Conservation (phyloP, 2,329 filamentous ascomycete species). For the Dendryphion nanum region DNA sequence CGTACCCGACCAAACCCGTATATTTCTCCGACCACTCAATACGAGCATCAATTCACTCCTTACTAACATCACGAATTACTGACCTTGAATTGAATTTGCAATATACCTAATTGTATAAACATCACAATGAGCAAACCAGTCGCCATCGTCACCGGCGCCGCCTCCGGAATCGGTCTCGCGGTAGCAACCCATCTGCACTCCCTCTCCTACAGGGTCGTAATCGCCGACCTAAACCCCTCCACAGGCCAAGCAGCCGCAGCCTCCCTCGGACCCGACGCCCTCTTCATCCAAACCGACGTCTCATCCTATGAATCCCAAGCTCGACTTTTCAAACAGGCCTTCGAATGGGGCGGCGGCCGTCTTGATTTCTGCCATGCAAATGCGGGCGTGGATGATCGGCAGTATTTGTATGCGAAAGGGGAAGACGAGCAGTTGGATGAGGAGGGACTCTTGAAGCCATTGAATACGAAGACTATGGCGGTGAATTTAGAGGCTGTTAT, state of each 20-base stretch:
- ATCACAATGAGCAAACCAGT: constrained; percentile 40
- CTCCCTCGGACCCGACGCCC: constrained; percentile 31
- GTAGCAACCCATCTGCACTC: constrained; percentile 42
- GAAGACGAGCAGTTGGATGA: constrained; percentile 31
- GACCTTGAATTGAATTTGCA: too few relatives aligned
- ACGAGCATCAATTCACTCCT: too few relatives aligned
- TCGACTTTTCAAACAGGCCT: constrained; percentile 40
- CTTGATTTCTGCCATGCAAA: constrained; percentile 46
- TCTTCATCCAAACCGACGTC: constrained; percentile 42
- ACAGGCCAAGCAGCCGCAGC: constrained; percentile 25
- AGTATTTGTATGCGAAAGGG: constrained; percentile 34
- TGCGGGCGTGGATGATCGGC: constrained; percentile 43
- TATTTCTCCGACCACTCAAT: too few relatives aligned
- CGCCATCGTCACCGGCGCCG: constrained; percentile 47
- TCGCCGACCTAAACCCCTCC: constrained; percentile 43
- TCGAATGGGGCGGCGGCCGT: constrained; percentile 43
- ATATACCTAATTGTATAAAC: too few relatives aligned
- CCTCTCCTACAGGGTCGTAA: constrained; percentile 42
- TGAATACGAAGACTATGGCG: constrained; percentile 39
- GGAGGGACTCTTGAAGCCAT: constrained; percentile 35
- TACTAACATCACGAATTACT: too few relatives aligned
- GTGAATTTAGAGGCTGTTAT: constrained; percentile 44
- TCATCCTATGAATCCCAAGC: constrained; percentile 40
- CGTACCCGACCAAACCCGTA: too few relatives aligned
- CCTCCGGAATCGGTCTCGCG: constrained; percentile 46